Evolutionary conservation across 176 grass and related monocot species (phyloP), one percentile per base, ranked within the genome.

Genomic region (Poa pratensis): DNA sequence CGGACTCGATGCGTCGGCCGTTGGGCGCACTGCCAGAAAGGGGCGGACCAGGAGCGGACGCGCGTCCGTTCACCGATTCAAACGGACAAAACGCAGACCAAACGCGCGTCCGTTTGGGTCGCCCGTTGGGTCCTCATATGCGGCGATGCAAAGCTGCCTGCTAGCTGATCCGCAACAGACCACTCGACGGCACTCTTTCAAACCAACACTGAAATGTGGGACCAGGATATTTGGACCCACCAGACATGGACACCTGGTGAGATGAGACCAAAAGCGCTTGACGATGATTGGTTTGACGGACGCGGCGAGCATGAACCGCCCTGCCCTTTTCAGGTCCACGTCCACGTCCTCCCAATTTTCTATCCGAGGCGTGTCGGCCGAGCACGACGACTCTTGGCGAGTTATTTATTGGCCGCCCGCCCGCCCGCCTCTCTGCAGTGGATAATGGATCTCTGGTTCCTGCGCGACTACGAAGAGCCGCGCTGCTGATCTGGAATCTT

Each of bases 401-500:
- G 0, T 7, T 49, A 7, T 51, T 4, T 35, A 23, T 12, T 5
- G 48, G 5, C 2, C 1, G 32, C 65, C 30, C 13, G 73, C 73
- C 2, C 1, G 32, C 65, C 30, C 13, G 73, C 73, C 17, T 7
- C 11, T 11, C 6, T 48, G 64, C 49, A 2, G 2, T 1, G 7
- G 77, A 26, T 59, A 6, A 62, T 2, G 15, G 45, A 19, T 55
- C 14, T 27, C 70, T 57, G 2, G 26, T 16, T 79, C 20, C 14
- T 30, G 3, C 0, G 75, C 75, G 75, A 75, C 28, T 1, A 18
- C 75, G 28, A 75, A 84, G 85, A 87, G 80, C 89, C 75, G 68
- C 75, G 12, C 46, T 3, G 67, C 80, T 51, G 46, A 8, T 39
- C 63, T n/a, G 7, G 80, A 79, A 83, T 67, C 76, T 78, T 82